Conservation (phyloP, 2,329 filamentous ascomycete species). For the Stachybotrys chlorohalonatus region DNA sequence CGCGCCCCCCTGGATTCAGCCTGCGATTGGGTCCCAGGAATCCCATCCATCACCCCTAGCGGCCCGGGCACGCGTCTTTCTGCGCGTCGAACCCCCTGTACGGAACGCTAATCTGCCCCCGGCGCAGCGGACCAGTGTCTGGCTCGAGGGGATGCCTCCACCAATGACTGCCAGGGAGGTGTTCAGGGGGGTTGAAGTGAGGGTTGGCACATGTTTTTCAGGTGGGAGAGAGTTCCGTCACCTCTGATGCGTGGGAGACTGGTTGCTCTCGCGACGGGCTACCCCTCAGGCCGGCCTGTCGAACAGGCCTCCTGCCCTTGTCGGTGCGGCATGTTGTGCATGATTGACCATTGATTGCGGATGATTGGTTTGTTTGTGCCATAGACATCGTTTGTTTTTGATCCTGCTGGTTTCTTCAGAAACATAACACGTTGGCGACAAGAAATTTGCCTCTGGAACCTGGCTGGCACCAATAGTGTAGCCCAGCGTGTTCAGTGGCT, state of each 20-base stretch:
- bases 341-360: background rate
- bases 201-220: background rate
- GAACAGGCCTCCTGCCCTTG: background rate
- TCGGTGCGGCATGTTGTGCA: background rate
- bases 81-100: background rate
- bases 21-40: background rate
- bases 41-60: background rate
- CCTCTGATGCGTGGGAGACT: background rate
- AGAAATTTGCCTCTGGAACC: background rate
- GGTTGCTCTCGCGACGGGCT: background rate
- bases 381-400: too few relatives aligned
- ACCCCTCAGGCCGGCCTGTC: background rate
- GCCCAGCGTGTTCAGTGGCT: too few relatives aligned
- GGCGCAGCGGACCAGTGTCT: background rate
- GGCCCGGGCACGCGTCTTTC: background rate
- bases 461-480: background rate
- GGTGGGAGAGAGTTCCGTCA: background rate
- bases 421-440: too few relatives aligned
- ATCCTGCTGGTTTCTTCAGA: too few relatives aligned
- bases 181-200: background rate
- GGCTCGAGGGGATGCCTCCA: background rate
- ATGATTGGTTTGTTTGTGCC: too few relatives aligned
- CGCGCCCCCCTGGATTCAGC: too few relatives aligned
- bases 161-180: background rate
- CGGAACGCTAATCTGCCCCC: background rate